Base-by-base conservation (phyloP, 2,329 filamentous ascomycete genomes). In the Pseudogymnoascus sp. region DNA sequence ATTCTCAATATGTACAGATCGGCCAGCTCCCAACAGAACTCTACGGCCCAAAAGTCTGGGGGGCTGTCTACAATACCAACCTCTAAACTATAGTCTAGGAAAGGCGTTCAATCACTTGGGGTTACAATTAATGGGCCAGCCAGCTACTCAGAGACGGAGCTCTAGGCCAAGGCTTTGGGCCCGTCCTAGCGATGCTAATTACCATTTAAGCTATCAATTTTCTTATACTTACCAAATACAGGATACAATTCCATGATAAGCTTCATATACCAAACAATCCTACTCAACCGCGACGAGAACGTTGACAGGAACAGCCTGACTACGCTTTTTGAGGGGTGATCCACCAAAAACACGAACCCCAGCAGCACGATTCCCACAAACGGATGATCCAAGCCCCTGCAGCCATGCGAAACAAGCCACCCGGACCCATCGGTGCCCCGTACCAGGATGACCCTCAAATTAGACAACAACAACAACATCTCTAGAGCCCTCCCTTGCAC, bases 361-460 rank as follows among this genome's bases (percentile, higher is more conserved):
- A 54, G 48, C 25, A 19, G 6, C 48, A 31, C 8, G 48, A 54
- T 54, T 54, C 48, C 48, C 48, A 54, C 48, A 54, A 54, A 54
- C n/a, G 48, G 48, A 54, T 25, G 48, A 54, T 31, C 25, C 16
- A 54, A 31, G 25, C 48, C 48, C 48, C 48, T 54, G 48, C 48
- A 54, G 48, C 48, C 48, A 54, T 54, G 48, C 48, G 48, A 54
- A 54, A 54, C 48, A 54, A 54, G 48, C 48, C 48, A 54, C 48
- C 48, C 48, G 48, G 48, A 54, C 48, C 48, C 48, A 31, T 54
- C 48, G 25, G 2, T 25, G 48, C 48, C 48, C 48, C 48, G 48
- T 54, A 54, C 48, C 23, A 54, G 48, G 48, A 31, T 54, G 48
- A 25, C 48, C 48, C 25, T 34, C 48, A 54, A 54, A 54, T 54